phyloP scores from a whole-genome alignment of 2,329 filamentous ascomycete species.

The Epichloe sibirici region DNA sequence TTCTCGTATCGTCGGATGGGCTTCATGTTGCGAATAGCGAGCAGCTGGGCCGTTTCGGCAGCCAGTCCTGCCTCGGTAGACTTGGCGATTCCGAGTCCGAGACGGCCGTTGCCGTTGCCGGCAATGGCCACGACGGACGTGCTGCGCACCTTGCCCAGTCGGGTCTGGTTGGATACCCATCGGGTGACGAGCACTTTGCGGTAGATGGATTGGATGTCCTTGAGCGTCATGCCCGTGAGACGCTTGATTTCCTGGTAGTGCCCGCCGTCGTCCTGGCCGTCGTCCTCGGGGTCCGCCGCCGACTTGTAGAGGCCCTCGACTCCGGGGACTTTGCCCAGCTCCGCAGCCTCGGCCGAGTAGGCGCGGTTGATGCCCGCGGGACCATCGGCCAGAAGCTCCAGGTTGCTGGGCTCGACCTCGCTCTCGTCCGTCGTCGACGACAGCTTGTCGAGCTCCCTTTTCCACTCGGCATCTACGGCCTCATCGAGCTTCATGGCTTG shows the following conservation, averaged over 20 bases:
- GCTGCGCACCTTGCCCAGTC: constrained; percentile 83
- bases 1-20: constrained; percentile 87
- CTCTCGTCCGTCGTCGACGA: constrained; percentile 17
- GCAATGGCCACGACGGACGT: constrained; percentile 67
- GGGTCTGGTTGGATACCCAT: constrained; percentile 80
- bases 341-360: constrained; percentile 34
- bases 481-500: constrained; percentile 26
- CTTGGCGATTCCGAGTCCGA: constrained; percentile 88
- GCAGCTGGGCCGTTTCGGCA: constrained; percentile 58
- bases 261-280: constrained; percentile 37
- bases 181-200: constrained; percentile 65
- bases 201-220: constrained; percentile 41
- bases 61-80: constrained; percentile 61
- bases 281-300: constrained; percentile 36
- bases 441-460: constrained; percentile 26
- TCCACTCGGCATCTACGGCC: constrained; percentile 23
- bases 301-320: constrained; percentile 39
- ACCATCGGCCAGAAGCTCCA: constrained; percentile 25
- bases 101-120: constrained; percentile 72
- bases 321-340: constrained; percentile 40
- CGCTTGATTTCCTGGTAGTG: constrained; percentile 39
- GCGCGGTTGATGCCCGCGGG: constrained; percentile 21
- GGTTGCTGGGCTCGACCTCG: constrained; percentile 20
- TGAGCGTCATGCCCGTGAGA: constrained; percentile 40
- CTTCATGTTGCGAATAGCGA: constrained; percentile 83